A percentile compares a stretch with the other conserved stretches of the same genome.
These are phyloP conservation scores for Histomonas meleagridis DNA, from an alignment of 208 protist species.

Conservation along the genomic window DNA sequence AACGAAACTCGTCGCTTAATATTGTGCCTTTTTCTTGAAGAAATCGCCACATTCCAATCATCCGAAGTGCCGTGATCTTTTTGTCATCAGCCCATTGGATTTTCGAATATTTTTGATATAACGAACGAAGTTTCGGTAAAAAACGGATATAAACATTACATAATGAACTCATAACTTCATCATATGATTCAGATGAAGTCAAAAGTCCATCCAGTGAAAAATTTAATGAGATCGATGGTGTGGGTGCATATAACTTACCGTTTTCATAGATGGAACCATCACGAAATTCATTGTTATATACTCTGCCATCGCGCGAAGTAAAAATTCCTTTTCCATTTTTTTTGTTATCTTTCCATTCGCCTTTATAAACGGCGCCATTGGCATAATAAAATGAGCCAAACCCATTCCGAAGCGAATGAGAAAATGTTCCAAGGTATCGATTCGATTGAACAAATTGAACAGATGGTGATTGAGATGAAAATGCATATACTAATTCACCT, in stretches of 20 bases:
- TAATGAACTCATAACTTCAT: slow-evolving; percentile 31
- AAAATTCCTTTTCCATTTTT: slow-evolving; percentile 20
- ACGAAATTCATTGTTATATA: slow-evolving; percentile 22
- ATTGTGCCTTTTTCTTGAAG: slow-evolving; percentile 32
- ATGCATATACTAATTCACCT: slow-evolving; percentile 32
- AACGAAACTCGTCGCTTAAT: not conserved
- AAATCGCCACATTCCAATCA: slow-evolving; percentile 28
- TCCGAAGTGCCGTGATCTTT: not conserved
- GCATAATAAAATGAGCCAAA: slow-evolving; percentile 23
- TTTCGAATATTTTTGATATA: not conserved
- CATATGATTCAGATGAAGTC: not conserved
- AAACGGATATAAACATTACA: slow-evolving; percentile 29
- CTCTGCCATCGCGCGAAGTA: not conserved
- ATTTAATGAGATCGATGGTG: slow-evolving; percentile 16
- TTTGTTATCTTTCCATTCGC: not conserved
- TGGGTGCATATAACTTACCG: not conserved
- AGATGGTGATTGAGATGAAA: slow-evolving; percentile 19
- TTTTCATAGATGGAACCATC: slow-evolving; percentile 21
- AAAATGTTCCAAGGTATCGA: not conserved
- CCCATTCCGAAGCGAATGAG: not conserved
- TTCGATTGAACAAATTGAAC: slow-evolving; percentile 36
- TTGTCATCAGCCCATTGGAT: slow-evolving; percentile 32
- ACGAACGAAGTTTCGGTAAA: slow-evolving; percentile 24
- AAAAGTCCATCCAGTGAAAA: not conserved
- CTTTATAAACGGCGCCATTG: slow-evolving; percentile 33